A percentile compares a stretch with the other conserved stretches of the same genome.
Conservation (phyloP, 371 early-diverging fungal species). For the Mortierella polycephala region DNA sequence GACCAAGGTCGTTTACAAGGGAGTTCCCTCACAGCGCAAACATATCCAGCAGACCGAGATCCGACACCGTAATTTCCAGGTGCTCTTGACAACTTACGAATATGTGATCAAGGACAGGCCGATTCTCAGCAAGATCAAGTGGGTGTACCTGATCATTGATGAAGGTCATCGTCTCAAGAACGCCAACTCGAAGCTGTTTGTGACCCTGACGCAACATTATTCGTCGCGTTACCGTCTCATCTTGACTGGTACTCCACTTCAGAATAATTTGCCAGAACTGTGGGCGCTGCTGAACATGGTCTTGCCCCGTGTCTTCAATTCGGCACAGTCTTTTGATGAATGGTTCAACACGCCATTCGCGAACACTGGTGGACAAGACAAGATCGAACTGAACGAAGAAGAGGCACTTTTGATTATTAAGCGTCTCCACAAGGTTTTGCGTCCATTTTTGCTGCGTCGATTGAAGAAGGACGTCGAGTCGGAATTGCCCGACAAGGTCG, state of each 20-base stretch:
- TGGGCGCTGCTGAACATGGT: constrained; percentile 99
- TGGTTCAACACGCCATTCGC: constrained; percentile 99
- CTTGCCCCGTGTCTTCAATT: constrained; percentile 95
- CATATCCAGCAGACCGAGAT: constrained; percentile 80
- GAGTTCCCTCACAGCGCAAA: constrained; percentile 80
- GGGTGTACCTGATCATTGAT: constrained; percentile 97
- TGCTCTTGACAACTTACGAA: constrained; percentile 98
- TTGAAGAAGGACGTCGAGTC: constrained; percentile 99
- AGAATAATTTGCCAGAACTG: constrained; percentile 99
- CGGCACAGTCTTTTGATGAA: constrained; percentile 95
- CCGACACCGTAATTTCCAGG: constrained; percentile 87
- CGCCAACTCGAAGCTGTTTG: constrained; percentile 86
- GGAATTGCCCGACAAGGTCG: constrained; percentile 98
- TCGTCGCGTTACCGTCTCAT: constrained; percentile 93
- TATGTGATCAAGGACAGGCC: constrained; percentile 95
- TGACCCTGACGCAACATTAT: constrained; percentile 87
- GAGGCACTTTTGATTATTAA: constrained; percentile 96
- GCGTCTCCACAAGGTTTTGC: constrained; percentile 96
- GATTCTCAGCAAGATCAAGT: constrained; percentile 87
- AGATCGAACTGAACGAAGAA: constrained; percentile 95
- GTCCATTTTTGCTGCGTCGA: constrained; percentile 97
- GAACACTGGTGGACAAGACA: constrained; percentile 85
- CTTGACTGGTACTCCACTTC: constrained; percentile 99
- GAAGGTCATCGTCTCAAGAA: constrained; percentile 99
- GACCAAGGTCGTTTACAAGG: constrained; percentile 91